Conservation (phyloP, 202 grass and related monocot genomes). For the Panicum virgatum region DNA sequence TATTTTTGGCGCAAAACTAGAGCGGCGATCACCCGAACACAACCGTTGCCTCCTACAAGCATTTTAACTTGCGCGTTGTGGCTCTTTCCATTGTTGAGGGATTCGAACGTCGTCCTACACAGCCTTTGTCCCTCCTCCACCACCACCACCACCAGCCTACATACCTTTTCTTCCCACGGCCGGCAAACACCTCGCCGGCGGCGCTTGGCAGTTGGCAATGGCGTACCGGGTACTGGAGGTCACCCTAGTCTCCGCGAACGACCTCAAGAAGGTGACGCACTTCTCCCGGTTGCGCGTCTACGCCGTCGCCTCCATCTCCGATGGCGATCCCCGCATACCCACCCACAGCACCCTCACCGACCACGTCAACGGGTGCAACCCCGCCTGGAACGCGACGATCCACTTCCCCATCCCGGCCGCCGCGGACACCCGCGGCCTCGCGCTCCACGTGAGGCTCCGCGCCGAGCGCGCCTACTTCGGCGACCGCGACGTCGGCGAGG, state of each 20-base stretch:
- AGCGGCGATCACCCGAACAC: neutral
- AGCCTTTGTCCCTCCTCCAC: neutral
- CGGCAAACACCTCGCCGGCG: neutral
- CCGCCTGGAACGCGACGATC: conserved; percentile 54
- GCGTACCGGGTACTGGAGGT: conserved; percentile 59
- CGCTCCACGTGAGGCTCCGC: conserved; percentile 54
- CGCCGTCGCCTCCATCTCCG: conserved; percentile 60
- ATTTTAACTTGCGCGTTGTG: neutral
- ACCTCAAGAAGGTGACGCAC: conserved; percentile 72
- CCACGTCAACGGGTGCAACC: conserved; percentile 42
- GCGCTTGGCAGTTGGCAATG: conserved; percentile 13
- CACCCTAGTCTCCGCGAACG: conserved; percentile 67
- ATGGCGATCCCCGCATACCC: conserved; percentile 26
- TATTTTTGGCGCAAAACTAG: conserved; percentile 28
- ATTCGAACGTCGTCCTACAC: conserved; percentile 10
- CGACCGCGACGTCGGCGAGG: conserved; percentile 58
- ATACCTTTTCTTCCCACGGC: neutral
- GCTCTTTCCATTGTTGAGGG: conserved; percentile 11
- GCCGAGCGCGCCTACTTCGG: conserved; percentile 38
- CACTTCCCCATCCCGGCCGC: conserved; percentile 45
- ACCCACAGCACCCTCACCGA: conserved; percentile 55
- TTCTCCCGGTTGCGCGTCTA: conserved; percentile 69
- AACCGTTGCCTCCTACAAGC: neutral
- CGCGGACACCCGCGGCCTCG: conserved; percentile 39
- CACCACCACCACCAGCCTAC: neutral